Conservation (phyloP, 305 asterid species). For the Fraxinus nigra region DNA sequence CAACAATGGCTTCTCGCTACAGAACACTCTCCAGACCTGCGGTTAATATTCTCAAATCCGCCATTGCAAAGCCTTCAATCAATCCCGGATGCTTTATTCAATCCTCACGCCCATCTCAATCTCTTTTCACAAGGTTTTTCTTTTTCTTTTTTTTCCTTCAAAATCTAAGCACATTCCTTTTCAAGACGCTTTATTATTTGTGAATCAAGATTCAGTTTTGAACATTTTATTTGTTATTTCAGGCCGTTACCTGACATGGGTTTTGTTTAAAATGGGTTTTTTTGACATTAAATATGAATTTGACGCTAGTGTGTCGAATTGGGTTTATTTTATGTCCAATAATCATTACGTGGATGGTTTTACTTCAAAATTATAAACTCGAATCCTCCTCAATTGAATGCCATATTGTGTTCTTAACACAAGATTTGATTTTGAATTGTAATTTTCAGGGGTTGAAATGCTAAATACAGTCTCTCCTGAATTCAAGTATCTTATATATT, state of each 20-base stretch:
- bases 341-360: neutral
- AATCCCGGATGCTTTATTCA: constrained; percentile 35
- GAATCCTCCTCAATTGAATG: neutral
- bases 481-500: neutral
- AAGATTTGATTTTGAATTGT: neutral
- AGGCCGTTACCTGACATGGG: neutral
- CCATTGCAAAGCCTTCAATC: constrained; percentile 46
- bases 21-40: constrained; percentile 68
- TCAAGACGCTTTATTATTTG: neutral
- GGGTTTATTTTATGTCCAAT: neutral
- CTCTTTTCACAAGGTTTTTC: constrained; percentile 49
- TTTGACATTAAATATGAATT: neutral
- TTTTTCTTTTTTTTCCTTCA: neutral
- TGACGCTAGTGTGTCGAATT: neutral
- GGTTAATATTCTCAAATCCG: constrained; percentile 51
- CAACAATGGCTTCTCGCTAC: constrained; percentile 70
- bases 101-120: constrained; percentile 38
- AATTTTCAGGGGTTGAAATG: neutral
- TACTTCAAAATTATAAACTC: neutral
- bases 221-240: neutral
- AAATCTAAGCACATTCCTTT: neutral
- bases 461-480: neutral
- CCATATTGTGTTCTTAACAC: neutral
- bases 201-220: neutral
- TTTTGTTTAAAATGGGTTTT: neutral